phyloP scores from a whole-genome alignment of 192 early-diverging fungal genomes.

The Cetraspora pellucida region DNA sequence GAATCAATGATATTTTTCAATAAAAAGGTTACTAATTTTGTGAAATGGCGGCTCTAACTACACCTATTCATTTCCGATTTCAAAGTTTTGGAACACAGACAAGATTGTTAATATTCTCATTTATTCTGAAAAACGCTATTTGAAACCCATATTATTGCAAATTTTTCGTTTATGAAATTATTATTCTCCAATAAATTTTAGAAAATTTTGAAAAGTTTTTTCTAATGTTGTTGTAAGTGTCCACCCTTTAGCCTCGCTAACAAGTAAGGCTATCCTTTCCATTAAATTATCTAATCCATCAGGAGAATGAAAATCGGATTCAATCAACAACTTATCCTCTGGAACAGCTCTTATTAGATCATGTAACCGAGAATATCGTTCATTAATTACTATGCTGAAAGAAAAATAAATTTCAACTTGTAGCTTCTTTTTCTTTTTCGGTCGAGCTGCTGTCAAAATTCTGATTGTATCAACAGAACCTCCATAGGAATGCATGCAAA shows the following conservation, averaged over 20 bases:
- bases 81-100: no score
- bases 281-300: slow-evolving; percentile 55
- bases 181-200: slow-evolving; percentile 38
- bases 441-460: slow-evolving; percentile 38
- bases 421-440: slow-evolving; percentile 3
- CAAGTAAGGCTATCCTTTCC: slow-evolving; percentile 53
- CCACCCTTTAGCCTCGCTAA: slow-evolving; percentile 67
- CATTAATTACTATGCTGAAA: slow-evolving; percentile 80
- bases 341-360: slow-evolving; percentile 74
- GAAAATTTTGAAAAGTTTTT: slow-evolving; percentile 54
- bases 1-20: no score
- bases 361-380: slow-evolving; percentile 55
- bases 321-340: slow-evolving; percentile 76
- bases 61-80: no score
- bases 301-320: slow-evolving; percentile 76
- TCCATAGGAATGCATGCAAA: slow-evolving; percentile 87
- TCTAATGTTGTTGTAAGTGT: slow-evolving; percentile 48
- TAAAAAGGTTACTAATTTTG: no score
- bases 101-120: no score
- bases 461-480: slow-evolving; percentile 74
- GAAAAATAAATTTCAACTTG: slow-evolving; percentile 67
- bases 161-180: not conserved
- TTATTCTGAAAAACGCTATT: no score
- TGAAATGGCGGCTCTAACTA: no score
- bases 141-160: no score